Evolutionary conservation across 805 yeast species (phyloP).

Genomic region (Lipomyces anomalus): DNA sequence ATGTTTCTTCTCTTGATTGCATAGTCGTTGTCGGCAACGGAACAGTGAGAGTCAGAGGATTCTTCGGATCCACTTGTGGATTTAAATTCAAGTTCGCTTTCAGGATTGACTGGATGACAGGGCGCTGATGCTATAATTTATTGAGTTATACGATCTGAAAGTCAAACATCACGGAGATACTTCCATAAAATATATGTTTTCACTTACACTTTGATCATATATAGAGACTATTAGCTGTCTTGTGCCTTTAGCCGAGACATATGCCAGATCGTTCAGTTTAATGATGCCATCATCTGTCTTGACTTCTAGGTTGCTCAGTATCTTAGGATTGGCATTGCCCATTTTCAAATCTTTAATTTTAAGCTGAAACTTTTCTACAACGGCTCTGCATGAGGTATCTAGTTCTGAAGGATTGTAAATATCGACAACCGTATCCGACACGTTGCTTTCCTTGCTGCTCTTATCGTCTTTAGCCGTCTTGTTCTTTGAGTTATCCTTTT

Average conservation of each 20-base stretch:
- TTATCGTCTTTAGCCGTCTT: no score
- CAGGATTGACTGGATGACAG: conserved; percentile 63
- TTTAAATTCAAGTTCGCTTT: conserved; percentile 66
- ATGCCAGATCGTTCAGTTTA: conserved; percentile 49
- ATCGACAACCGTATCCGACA: conserved; percentile 15
- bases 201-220: conserved; percentile 50
- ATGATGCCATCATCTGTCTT: conserved; percentile 43
- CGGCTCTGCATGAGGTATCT: conserved; percentile 41
- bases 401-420: conserved; percentile 34
- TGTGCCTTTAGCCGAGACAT: conserved; percentile 61
- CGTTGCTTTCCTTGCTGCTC: conserved; percentile 5
- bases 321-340: conserved; percentile 62
- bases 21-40: conserved; percentile 70
- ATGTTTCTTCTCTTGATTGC: conserved; percentile 51
- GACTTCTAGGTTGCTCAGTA: conserved; percentile 57
- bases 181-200: background rate
- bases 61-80: conserved; percentile 70
- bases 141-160: background rate
- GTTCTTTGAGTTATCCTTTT: conserved; percentile 8
- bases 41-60: conserved; percentile 66
- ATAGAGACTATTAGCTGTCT: conserved; percentile 71
- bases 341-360: conserved; percentile 57
- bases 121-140: conserved; percentile 53
- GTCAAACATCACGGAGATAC: background rate
- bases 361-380: conserved; percentile 50